These are phyloP conservation scores for Vigna mungo DNA, from an alignment of 306 rosid genomes.

Conservation along the genomic window DNA sequence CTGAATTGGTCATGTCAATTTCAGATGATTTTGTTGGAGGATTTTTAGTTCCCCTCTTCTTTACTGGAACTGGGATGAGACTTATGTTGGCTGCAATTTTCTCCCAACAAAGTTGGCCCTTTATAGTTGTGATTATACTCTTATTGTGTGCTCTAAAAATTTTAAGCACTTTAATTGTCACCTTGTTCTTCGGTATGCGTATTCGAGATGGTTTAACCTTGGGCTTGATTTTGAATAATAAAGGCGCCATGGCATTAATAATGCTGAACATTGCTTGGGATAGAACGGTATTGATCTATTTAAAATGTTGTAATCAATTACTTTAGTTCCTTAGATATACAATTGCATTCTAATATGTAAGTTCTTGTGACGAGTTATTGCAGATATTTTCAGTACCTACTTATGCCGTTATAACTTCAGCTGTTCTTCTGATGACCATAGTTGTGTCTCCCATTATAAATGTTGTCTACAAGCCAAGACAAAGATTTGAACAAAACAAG, in stretches of 20 bases:
- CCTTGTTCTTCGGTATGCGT: conserved; percentile 37
- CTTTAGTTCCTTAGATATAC: too few species aligned
- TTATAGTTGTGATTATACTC: background rate
- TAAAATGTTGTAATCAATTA: background rate
- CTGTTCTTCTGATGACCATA: conserved; percentile 49
- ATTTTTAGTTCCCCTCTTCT: conserved; percentile 40
- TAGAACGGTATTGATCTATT: conserved; percentile 27
- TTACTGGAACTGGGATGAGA: conserved; percentile 41
- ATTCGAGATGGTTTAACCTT: conserved; percentile 44
- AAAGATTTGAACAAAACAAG: conserved; percentile 41
- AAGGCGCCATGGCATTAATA: conserved; percentile 50
- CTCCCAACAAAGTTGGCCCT: background rate
- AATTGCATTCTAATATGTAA: background rate
- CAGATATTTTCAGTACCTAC: conserved; percentile 36
- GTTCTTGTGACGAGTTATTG: background rate
- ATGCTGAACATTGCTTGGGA: conserved; percentile 51
- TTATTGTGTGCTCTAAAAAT: conserved; percentile 44
- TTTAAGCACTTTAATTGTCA: conserved; percentile 42
- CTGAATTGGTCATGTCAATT: conserved; percentile 29
- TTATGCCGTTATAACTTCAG: conserved; percentile 23
- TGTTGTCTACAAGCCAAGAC: conserved; percentile 43
- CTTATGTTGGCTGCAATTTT: background rate
- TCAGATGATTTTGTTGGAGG: conserved; percentile 47
- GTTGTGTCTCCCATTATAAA: conserved; percentile 39
- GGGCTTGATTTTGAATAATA: conserved; percentile 56